Evolutionary conservation across 169 alveolate species (phyloP).

Genomic region (Plasmodium cynomolgi): DNA sequence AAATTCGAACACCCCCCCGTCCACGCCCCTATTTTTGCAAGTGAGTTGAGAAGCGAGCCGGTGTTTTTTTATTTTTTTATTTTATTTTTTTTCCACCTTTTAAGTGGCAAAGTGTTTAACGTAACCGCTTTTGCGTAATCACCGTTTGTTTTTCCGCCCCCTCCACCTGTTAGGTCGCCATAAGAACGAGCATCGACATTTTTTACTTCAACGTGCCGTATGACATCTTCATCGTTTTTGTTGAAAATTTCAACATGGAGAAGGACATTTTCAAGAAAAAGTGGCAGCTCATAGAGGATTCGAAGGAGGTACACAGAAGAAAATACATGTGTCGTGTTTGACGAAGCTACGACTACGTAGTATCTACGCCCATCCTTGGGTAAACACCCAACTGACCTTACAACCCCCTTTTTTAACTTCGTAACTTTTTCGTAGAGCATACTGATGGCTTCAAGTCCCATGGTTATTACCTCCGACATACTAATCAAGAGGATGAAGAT

Average conservation of each 20-base stretch:
- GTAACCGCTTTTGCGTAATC: neutral
- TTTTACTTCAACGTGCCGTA: slow-evolving; percentile 81
- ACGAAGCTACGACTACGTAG: neutral
- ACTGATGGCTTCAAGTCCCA: slow-evolving; percentile 72
- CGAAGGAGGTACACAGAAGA: slow-evolving; percentile 73
- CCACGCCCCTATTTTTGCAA: slow-evolving; percentile 76
- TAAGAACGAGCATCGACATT: slow-evolving; percentile 77
- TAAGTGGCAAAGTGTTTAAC: neutral
- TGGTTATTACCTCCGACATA: slow-evolving; percentile 74
- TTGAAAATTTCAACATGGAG: slow-evolving; percentile 69
- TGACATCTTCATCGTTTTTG: slow-evolving; percentile 77
- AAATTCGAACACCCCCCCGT: slow-evolving; percentile 78
- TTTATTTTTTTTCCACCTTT: neutral
- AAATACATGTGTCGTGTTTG: neutral
- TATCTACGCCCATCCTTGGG: neutral
- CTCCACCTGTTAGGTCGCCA: slow-evolving; percentile 75
- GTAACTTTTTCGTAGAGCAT: slow-evolving; percentile 16
- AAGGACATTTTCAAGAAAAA: slow-evolving; percentile 76
- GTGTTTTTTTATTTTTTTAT: neutral
- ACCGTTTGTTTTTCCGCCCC: neutral
- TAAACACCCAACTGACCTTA: neutral
- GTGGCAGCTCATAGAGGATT: slow-evolving; percentile 81
- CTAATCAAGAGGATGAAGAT: slow-evolving; percentile 72
- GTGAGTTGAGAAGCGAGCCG: slow-evolving; percentile 7
- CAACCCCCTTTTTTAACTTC: neutral